Conservation (phyloP, 345 rosid genomes). For the Eucalyptus tenuipes region DNA sequence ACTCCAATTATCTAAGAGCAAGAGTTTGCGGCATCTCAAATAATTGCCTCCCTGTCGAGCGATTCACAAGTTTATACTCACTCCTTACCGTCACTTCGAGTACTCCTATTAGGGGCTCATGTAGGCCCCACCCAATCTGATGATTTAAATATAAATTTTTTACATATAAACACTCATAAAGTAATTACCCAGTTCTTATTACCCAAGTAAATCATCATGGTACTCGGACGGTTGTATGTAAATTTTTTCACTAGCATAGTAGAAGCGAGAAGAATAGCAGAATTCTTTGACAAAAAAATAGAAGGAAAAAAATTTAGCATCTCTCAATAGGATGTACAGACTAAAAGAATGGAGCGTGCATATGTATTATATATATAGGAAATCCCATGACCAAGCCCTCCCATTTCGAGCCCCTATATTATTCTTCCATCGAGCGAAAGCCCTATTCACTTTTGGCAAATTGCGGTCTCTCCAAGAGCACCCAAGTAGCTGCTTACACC, state of each 20-base stretch:
- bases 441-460: neutral
- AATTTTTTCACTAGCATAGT: neutral
- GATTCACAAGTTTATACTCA: neutral
- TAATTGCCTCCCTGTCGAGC: fast-evolving
- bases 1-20: neutral
- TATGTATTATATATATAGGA: neutral
- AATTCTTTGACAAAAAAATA: neutral
- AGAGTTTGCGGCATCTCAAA: neutral
- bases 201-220: neutral
- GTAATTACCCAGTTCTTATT: neutral
- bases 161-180: neutral
- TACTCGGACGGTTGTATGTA: neutral
- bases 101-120: neutral
- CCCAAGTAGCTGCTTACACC: neutral
- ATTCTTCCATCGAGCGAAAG: neutral
- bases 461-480: neutral
- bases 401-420: neutral
- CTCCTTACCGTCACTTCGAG: fast-evolving
- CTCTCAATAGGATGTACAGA: neutral
- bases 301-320: neutral
- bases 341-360: neutral
- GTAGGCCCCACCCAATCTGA: neutral
- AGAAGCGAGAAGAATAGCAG: neutral
- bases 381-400: neutral
- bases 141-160: neutral